A percentile compares a stretch with the other conserved stretches of the same genome.
phyloP scores from a whole-genome alignment of 73 alveolate species.

The Paramecium biaurelia region DNA sequence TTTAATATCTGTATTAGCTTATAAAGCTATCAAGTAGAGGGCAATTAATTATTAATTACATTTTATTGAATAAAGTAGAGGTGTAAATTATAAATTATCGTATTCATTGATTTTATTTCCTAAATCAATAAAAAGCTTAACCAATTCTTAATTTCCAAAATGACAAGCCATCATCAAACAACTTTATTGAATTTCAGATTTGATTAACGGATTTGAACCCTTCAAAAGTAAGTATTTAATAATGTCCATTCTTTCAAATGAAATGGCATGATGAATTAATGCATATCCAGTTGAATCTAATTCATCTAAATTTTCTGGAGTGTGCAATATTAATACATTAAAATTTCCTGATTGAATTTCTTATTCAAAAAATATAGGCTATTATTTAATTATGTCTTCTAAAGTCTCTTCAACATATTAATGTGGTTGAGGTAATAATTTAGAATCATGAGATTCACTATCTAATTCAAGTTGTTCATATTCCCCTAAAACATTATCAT shows the following conservation, averaged over 20 bases:
- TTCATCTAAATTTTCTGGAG: neutral
- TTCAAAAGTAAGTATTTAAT: neutral
- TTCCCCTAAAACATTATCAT: neutral
- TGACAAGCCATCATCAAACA: conserved; percentile 16
- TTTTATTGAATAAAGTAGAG: neutral
- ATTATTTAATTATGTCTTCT: neutral
- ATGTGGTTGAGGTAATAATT: neutral
- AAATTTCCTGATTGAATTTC: neutral
- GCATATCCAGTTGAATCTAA: conserved; percentile 18
- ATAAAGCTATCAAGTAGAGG: neutral
- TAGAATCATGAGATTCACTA: neutral
- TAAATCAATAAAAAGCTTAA: neutral
- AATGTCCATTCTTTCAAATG: neutral
- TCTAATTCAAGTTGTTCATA: neutral
- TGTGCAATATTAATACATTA: neutral
- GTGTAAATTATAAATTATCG: neutral
- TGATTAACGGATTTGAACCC: neutral
- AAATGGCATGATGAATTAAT: conserved; percentile 4
- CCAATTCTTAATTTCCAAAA: neutral
- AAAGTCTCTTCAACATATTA: neutral
- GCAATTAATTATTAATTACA: neutral
- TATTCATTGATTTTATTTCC: neutral
- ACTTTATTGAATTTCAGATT: neutral
- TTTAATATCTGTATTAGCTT: neutral
- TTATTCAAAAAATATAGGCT: conserved; percentile 3